phyloP scores from a whole-genome alignment of 164 flowering plant species.

The Macadamia integrifolia region DNA sequence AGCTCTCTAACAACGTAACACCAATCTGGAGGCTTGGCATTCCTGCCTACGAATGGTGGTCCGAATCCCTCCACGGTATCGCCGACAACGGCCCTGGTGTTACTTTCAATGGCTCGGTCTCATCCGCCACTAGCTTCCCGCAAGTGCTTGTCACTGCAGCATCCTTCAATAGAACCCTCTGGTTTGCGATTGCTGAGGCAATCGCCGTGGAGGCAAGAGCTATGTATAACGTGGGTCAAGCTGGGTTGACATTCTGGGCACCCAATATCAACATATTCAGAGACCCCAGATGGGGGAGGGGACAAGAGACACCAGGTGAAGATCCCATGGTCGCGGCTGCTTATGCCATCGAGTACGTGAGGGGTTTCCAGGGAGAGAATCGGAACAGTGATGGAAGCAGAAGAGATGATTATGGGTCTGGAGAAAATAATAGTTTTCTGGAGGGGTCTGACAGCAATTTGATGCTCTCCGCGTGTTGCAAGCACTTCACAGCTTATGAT shows the following conservation, averaged over 20 bases:
- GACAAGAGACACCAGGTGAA: constrained; percentile 90
- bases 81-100: constrained; percentile 81
- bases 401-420: constrained; percentile 4
- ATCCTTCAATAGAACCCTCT: constrained; percentile 54
- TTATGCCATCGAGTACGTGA: constrained; percentile 58
- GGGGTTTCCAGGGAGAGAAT: constrained; percentile 54
- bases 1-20: constrained; percentile 55
- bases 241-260: constrained; percentile 82
- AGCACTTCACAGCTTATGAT: constrained; percentile 93
- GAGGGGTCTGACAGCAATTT: constrained; percentile 25
- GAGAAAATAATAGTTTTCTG: constrained; percentile 29
- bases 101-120: constrained; percentile 46
- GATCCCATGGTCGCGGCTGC: constrained; percentile 67
- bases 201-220: constrained; percentile 63
- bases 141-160: constrained; percentile 61
- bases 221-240: constrained; percentile 73
- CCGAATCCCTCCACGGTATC: constrained; percentile 76
- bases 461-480: constrained; percentile 95
- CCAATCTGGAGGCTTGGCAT: constrained; percentile 53
- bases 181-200: constrained; percentile 48
- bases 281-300: constrained; percentile 96
- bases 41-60: constrained; percentile 83
- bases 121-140: constrained; percentile 66
- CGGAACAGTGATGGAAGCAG: constrained; percentile 2
- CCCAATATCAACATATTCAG: constrained; percentile 75